Base-by-base conservation (phyloP, 2,329 filamentous ascomycete genomes). In the Claviceps purpurea region DNA sequence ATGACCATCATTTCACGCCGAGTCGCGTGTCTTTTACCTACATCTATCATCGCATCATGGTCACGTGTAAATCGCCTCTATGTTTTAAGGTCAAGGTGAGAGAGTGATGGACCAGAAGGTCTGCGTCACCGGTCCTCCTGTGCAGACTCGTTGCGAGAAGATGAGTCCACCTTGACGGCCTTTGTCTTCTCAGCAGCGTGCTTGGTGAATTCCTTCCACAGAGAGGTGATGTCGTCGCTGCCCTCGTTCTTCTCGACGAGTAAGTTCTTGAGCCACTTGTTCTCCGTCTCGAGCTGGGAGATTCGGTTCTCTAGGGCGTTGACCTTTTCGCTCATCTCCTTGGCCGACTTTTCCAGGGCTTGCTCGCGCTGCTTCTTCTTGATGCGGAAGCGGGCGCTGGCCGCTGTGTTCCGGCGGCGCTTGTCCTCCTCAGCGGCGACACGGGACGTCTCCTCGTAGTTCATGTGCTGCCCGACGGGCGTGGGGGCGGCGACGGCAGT, bases 321-420 rank as follows among this genome's bases (percentile, higher is more conserved):
- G 50, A 90, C 85, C 70, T 89, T 89, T 46, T 93, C 86, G 30
- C 80, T 80, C 70, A 91, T 87, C 59, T 94, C 89, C 68, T 89
- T 89, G 61, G 88, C 84, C 3, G 81, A 84, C 62, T 81, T 82
- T 68, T 91, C 87, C 50, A 94, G 80, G 8, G 87, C 85, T 68
- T 90, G 86, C 73, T 95, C 89, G 49, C 89, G 84, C 71, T 93
- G 87, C 80, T 95, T 95, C 84, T 95, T 95, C 81, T 95, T 95
- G 65, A 93, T 82, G 54, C 89, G 85, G 77, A 95, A 95, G 49
- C 89, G 85, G 18, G 89, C 89, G 58, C 84, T 89, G 52, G 89
- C 89, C 37, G 89, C 89, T 2, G 89, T 94, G 71, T 95, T 95
- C 57, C 89, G 82, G 54, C 88, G 82, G 49, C 89, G 84, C 72